Evolutionary conservation across 129 eudicot genomes (phyloP).

Genomic region (Escallonia herrerae): DNA sequence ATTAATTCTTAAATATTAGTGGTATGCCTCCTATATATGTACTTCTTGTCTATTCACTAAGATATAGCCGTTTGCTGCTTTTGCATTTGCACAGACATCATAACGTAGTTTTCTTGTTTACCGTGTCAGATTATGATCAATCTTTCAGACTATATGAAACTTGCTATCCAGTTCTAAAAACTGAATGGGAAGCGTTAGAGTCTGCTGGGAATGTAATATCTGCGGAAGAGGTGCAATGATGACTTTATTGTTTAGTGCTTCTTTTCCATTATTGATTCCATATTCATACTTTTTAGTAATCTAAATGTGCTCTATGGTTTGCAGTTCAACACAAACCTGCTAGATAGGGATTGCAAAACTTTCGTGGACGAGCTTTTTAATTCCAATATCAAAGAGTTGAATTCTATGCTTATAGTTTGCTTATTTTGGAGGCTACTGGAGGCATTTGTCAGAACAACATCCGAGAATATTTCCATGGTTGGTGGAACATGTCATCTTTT

Average conservation of each 20-base stretch:
- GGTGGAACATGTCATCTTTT: slow-evolving; percentile 15
- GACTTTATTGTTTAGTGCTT: slow-evolving; percentile 1
- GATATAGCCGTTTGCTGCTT: too few species aligned
- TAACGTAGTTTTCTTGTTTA: neutral
- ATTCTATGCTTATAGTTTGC: slow-evolving; percentile 49
- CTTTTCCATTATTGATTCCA: neutral
- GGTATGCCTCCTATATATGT: too few species aligned
- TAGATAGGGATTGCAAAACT: slow-evolving; percentile 48
- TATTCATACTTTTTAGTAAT: slow-evolving; percentile 5
- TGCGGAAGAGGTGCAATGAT: slow-evolving; percentile 46
- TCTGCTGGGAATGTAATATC: slow-evolving; percentile 26
- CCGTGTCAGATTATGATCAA: slow-evolving; percentile 38
- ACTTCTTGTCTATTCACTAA: too few species aligned
- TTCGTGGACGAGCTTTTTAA: slow-evolving; percentile 42
- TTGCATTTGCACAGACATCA: neutral
- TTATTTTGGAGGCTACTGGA: slow-evolving; percentile 61
- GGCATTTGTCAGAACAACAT: slow-evolving; percentile 38
- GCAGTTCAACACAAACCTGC: slow-evolving; percentile 37
- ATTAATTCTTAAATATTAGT: too few species aligned
- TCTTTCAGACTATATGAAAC: slow-evolving; percentile 39
- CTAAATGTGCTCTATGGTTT: slow-evolving; percentile 11
- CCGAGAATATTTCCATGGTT: slow-evolving; percentile 43
- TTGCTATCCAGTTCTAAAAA: slow-evolving; percentile 37
- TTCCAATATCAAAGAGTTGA: slow-evolving; percentile 40
- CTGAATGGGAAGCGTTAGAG: slow-evolving; percentile 56